Percentiles rank a stretch among this genome's conserved stretches.
These are phyloP conservation scores for Eucalyptus pauciflora DNA, from an alignment of 345 rosid species.

Conservation along the genomic window DNA sequence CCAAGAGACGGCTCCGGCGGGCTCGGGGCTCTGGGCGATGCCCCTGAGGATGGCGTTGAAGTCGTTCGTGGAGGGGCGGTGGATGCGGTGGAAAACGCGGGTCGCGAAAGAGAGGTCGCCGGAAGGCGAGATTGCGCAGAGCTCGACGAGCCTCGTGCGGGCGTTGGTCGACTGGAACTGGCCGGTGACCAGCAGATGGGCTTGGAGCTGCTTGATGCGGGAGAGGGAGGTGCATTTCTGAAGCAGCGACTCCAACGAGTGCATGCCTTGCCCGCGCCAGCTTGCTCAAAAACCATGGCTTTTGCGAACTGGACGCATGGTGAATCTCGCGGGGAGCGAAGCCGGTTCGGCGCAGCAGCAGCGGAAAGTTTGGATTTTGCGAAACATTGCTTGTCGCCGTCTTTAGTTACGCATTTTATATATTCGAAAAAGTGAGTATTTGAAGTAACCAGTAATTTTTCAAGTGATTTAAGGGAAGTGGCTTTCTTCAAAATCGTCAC, in stretches of 20 bases:
- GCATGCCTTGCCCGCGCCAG: background rate
- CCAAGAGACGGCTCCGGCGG: constrained; percentile 45
- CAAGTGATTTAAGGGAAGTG: background rate
- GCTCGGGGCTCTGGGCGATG: constrained; percentile 36
- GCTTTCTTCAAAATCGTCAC: background rate
- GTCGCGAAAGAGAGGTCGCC: constrained; percentile 50
- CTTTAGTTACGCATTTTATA: background rate
- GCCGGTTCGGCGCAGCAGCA: background rate
- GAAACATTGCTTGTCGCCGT: background rate
- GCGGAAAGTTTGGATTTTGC: background rate
- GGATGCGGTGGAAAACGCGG: constrained; percentile 28
- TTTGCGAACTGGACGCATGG: background rate
- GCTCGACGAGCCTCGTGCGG: constrained; percentile 73
- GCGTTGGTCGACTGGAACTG: constrained; percentile 27
- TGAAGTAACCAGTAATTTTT: background rate
- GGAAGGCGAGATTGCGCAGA: constrained; percentile 46
- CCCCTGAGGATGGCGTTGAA: constrained; percentile 88
- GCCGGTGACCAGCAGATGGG: constrained; percentile 48
- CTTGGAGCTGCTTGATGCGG: constrained; percentile 60
- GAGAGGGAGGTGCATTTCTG: constrained; percentile 26
- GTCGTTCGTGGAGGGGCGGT: constrained; percentile 60
- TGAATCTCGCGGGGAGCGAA: background rate
- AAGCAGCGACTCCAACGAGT: constrained; percentile 8
- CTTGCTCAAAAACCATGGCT: background rate
- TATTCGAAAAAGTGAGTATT: background rate